phyloP scores from a whole-genome alignment of 2,329 filamentous ascomycete genomes.

The Monosporascus sp. region DNA sequence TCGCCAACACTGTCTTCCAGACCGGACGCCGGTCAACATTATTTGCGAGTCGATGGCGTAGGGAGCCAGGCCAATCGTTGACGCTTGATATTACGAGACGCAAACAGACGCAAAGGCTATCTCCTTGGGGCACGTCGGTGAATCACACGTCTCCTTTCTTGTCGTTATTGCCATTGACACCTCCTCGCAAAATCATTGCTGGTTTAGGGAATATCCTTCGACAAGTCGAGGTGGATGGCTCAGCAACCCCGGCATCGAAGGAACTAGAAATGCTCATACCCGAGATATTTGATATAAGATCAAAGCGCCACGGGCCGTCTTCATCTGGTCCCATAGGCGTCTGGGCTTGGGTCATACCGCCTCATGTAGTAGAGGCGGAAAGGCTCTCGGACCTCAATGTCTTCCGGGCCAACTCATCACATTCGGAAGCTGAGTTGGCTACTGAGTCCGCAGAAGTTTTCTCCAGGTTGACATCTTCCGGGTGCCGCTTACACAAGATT shows the following conservation, averaged over 20 bases:
- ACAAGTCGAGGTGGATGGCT: slow-evolving; percentile 46
- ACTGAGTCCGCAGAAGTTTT: slow-evolving; percentile 23
- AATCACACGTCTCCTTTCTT: slow-evolving; percentile 15
- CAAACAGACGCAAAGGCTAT: slow-evolving; percentile 34
- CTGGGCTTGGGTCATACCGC: slow-evolving; percentile 66
- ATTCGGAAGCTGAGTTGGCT: slow-evolving; percentile 21
- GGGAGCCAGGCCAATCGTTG: slow-evolving; percentile 10
- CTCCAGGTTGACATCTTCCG: slow-evolving; percentile 31
- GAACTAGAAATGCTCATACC: slow-evolving; percentile 66
- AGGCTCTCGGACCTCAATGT: slow-evolving; percentile 16
- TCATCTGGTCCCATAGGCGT: slow-evolving; percentile 49
- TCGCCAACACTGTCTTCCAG: slow-evolving; percentile 74
- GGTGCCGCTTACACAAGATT: slow-evolving; percentile 43
- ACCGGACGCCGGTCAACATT: slow-evolving; percentile 61
- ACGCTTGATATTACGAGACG: slow-evolving; percentile 24
- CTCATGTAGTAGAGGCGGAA: slow-evolving; percentile 17
- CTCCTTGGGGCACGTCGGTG: slow-evolving; percentile 7
- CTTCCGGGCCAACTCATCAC: slow-evolving; percentile 16
- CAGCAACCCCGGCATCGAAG: slow-evolving; percentile 56
- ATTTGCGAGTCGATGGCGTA: slow-evolving; percentile 37
- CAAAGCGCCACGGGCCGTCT: slow-evolving; percentile 18
- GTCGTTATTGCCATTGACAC: slow-evolving; percentile 59
- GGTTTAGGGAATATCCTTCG: slow-evolving; percentile 77
- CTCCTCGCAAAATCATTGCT: slow-evolving; percentile 54
- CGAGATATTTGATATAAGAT: slow-evolving; percentile 44